Conservation (phyloP, 345 rosid genomes). For the Psidium guajava region DNA sequence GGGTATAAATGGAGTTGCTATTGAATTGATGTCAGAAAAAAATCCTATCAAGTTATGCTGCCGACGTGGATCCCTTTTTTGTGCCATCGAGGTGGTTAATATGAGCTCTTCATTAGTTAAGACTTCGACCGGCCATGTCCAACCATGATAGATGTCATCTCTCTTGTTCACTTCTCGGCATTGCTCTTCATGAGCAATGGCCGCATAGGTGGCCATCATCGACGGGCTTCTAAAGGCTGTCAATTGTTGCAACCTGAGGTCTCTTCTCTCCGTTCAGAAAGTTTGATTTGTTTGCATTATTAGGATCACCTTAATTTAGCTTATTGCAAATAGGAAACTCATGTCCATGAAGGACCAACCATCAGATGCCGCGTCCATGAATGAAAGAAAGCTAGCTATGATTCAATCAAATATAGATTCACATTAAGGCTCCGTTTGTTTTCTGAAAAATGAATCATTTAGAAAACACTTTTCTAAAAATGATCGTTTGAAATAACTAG, state of each 20-base stretch:
- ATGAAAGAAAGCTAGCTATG: background rate
- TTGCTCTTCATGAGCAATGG: background rate
- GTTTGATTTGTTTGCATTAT: background rate
- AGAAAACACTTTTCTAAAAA: too few species aligned
- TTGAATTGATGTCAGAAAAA: background rate
- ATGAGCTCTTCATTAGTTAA: background rate
- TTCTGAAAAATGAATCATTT: too few species aligned
- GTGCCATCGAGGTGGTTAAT: background rate
- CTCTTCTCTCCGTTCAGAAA: background rate
- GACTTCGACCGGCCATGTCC: background rate
- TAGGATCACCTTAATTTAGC: background rate
- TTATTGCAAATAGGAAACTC: background rate
- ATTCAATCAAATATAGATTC: background rate
- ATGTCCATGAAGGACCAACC: background rate
- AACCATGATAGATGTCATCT: background rate
- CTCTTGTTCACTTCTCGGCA: background rate
- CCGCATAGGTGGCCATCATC: background rate
- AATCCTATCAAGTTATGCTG: background rate
- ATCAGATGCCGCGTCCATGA: background rate
- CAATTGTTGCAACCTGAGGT: background rate
- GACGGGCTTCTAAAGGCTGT: background rate
- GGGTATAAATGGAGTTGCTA: background rate
- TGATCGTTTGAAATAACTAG: too few species aligned
- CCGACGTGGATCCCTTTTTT: background rate
- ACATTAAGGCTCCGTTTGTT: too few species aligned